These are phyloP conservation scores for Heliamphora exappendiculata DNA, from an alignment of 148 eudicot genomes.

Conservation along the genomic window DNA sequence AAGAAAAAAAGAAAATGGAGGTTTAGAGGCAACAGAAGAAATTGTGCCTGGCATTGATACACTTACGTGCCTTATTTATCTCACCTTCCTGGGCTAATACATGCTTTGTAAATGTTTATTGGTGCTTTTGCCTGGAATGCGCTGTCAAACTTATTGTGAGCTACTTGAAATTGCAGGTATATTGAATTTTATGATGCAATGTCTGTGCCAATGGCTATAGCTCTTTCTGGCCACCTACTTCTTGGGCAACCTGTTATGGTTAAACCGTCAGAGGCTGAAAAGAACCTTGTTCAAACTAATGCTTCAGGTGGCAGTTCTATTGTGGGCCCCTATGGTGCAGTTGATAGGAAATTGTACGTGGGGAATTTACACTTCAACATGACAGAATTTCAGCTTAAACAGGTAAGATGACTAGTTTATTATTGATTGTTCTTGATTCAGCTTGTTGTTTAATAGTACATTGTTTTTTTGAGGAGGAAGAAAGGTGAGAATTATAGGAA, in stretches of 20 bases:
- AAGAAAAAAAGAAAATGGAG: too few relatives aligned
- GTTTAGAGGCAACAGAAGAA: constrained; percentile 38
- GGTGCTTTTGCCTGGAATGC: constrained; percentile 10
- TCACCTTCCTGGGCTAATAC: constrained; percentile 26
- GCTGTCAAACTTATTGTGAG: constrained; percentile 16
- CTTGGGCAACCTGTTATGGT: constrained; percentile 98
- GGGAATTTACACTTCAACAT: constrained; percentile 95
- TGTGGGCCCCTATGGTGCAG: constrained; percentile 84
- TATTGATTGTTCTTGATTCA: neutral
- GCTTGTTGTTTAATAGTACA: neutral
- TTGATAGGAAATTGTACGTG: constrained; percentile 92
- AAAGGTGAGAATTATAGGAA: neutral
- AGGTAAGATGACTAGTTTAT: constrained; percentile 1
- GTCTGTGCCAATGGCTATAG: constrained; percentile 99
- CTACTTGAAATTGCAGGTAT: constrained; percentile 53
- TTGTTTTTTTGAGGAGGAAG: neutral
- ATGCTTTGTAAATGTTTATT: constrained; percentile 29
- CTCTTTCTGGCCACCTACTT: constrained; percentile 80
- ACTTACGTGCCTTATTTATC: constrained; percentile 23
- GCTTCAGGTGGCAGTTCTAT: constrained; percentile 60
- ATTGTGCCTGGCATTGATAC: constrained; percentile 30
- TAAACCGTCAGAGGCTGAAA: constrained; percentile 98
- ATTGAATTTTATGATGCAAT: constrained; percentile 86
- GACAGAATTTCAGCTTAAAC: constrained; percentile 85
- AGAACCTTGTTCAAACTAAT: constrained; percentile 93